These are phyloP conservation scores for Solanum appendiculatum DNA, from an alignment of 257 asterid species.

Conservation along the genomic window DNA sequence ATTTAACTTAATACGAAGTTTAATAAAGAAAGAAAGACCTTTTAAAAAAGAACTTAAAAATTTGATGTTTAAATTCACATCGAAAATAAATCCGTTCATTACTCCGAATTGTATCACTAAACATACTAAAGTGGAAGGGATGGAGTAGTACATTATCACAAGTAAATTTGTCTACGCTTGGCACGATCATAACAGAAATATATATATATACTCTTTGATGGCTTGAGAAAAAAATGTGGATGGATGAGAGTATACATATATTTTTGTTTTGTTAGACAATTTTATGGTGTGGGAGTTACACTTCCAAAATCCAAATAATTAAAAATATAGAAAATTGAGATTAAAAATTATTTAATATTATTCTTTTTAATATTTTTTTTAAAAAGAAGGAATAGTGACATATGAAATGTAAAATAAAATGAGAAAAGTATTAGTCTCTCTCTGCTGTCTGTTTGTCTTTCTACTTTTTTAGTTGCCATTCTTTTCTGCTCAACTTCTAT, in stretches of 20 bases:
- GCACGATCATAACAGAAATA: background rate
- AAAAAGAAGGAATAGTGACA: background rate
- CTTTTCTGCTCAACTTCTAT: background rate
- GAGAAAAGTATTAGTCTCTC: background rate
- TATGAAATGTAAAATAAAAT: background rate
- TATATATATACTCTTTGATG: too few relatives aligned
- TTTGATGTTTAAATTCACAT: too few relatives aligned
- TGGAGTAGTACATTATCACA: background rate
- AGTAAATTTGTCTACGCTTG: too few relatives aligned
- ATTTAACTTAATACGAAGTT: too few relatives aligned
- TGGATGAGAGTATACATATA: background rate
- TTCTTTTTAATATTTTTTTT: background rate
- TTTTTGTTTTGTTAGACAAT: background rate
- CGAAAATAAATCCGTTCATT: background rate
- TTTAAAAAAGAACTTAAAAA: too few relatives aligned
- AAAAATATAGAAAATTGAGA: background rate
- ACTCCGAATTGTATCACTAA: background rate
- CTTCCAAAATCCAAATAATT: background rate
- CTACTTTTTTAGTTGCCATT: too few relatives aligned
- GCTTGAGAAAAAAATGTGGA: background rate
- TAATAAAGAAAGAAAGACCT: too few relatives aligned
- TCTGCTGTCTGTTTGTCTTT: background rate
- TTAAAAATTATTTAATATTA: background rate
- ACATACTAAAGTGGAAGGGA: background rate
- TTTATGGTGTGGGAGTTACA: background rate